A percentile compares a stretch with the other conserved stretches of the same genome.
Conservation (phyloP, 2,329 filamentous ascomycete species). For the Salinomyces thailandicus region DNA sequence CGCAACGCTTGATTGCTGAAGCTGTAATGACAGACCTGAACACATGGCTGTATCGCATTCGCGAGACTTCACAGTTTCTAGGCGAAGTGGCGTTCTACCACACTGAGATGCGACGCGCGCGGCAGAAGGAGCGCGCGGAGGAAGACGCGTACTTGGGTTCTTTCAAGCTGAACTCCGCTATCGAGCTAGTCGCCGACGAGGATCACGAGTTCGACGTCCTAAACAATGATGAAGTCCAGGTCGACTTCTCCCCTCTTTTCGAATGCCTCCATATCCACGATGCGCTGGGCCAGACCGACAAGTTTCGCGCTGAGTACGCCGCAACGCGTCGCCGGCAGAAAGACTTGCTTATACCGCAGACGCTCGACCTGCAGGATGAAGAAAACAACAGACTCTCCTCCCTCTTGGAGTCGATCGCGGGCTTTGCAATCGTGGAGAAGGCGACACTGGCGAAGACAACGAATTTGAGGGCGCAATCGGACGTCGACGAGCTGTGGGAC, state of each 20-base stretch:
- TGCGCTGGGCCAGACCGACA: slow-evolving; percentile 82
- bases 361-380: slow-evolving; percentile 67
- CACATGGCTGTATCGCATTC: slow-evolving; percentile 89
- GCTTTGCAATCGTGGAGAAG: slow-evolving; percentile 92
- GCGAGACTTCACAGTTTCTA: slow-evolving; percentile 90
- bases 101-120: slow-evolving; percentile 72
- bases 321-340: slow-evolving; percentile 84
- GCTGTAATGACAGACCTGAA: slow-evolving; percentile 95
- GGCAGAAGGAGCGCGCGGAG: slow-evolving; percentile 74
- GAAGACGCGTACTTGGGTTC: slow-evolving; percentile 62
- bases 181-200: slow-evolving; percentile 91
- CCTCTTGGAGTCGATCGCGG: slow-evolving; percentile 83
- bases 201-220: slow-evolving; percentile 90
- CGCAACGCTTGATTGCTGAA: slow-evolving; percentile 85
- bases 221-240: slow-evolving; percentile 87
- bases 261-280: slow-evolving; percentile 96
- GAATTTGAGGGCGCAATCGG: slow-evolving; percentile 67
- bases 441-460: slow-evolving; percentile 82
- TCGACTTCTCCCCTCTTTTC: slow-evolving; percentile 88
- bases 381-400: slow-evolving; percentile 81
- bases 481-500: slow-evolving; percentile 98
- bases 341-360: slow-evolving; percentile 70
- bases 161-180: slow-evolving; percentile 90
- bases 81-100: slow-evolving; percentile 96
- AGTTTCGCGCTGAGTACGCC: slow-evolving; percentile 85